Percentiles rank a stretch among this genome's conserved stretches.
These are phyloP conservation scores for barrel medic (Medicago truncatula) DNA, from an alignment of 306 rosid species.

Conservation along the genomic window MtrunA17r5.0-ANR NC_053045.1:6294501-6295000, in stretches of 20 bases:
- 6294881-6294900: conserved; percentile 72
- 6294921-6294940: conserved; percentile 70
- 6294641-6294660: too few species aligned
- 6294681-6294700: not conserved
- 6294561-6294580: conserved; percentile 43
- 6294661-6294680: too few species aligned
- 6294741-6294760: conserved; percentile 50
- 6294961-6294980: conserved; percentile 83
- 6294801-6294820: conserved; percentile 82
- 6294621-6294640: not conserved
- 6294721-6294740: not conserved
- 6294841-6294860: conserved; percentile 49
- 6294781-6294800: conserved; percentile 67
- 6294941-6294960: conserved; percentile 72
- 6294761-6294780: conserved; percentile 67
- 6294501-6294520: not conserved
- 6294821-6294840: conserved; percentile 68
- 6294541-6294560: conserved; percentile 39
- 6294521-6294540: conserved; percentile 36
- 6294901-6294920: conserved; percentile 68
- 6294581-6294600: conserved; percentile 42
- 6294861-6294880: conserved; percentile 77
- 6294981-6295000: conserved; percentile 79
- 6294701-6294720: not conserved
- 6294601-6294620: conserved; percentile 21